Evolutionary conservation across 441 rosid species (phyloP).

Genomic region (Mallotus japonicus): DNA sequence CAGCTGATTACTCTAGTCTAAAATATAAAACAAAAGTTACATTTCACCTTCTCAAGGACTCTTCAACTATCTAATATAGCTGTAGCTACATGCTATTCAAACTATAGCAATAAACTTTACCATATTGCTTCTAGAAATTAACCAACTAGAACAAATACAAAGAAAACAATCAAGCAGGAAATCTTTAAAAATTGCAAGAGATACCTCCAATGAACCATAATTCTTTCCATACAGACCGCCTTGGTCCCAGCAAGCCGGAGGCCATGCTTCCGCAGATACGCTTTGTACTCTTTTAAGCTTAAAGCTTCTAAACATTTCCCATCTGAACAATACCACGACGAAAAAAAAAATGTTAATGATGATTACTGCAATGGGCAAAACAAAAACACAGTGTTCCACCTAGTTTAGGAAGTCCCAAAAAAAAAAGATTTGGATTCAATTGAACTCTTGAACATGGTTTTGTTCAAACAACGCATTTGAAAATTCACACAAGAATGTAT

Average conservation of each 20-base stretch:
- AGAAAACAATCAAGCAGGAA: too few species aligned
- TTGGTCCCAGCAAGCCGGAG: slow-evolving; percentile 37
- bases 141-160: neutral
- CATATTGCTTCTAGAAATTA: too few species aligned
- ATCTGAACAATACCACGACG: neutral
- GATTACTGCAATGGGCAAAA: neutral
- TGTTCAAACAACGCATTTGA: too few species aligned
- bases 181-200: too few species aligned
- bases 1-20: too few species aligned
- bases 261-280: slow-evolving; percentile 22
- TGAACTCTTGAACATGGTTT: neutral
- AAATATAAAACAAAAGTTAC: too few species aligned
- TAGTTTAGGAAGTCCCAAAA: neutral
- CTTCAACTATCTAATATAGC: too few species aligned
- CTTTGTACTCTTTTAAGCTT: slow-evolving; percentile 19
- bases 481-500: too few species aligned
- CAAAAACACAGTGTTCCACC: neutral
- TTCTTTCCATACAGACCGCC: slow-evolving; percentile 34
- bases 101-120: too few species aligned
- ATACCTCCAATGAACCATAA: slow-evolving; percentile 40
- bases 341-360: neutral
- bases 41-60: too few species aligned
- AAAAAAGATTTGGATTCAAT: too few species aligned
- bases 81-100: too few species aligned
- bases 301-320: slow-evolving; percentile 14